A percentile compares a stretch with the other conserved stretches of the same genome.
phyloP scores from a whole-genome alignment of 352 stramenopile genomes.

The Phytophthora constricta region DNA sequence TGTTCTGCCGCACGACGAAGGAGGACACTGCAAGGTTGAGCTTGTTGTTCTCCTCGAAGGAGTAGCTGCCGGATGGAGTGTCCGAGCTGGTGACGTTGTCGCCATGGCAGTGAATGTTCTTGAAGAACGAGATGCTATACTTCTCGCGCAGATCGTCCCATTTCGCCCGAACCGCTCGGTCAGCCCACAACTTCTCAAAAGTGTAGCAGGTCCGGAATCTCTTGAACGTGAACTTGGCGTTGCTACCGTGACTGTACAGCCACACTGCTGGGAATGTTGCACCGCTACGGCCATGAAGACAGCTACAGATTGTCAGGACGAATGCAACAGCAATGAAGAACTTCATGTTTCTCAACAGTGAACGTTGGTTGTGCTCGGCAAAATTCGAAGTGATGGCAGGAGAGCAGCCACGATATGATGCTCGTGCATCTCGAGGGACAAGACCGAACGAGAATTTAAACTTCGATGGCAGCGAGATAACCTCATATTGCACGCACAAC shows the following conservation, averaged over 20 bases:
- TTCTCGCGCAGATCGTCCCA: conserved; percentile 24
- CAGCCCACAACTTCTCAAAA: conserved; percentile 25
- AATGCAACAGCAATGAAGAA: background rate
- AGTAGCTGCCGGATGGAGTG: conserved; percentile 14
- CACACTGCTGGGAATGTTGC: no score
- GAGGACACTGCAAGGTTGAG: conserved; percentile 24
- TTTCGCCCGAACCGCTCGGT: conserved; percentile 18
- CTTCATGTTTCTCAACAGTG: conserved; percentile 1
- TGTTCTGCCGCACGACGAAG: conserved; percentile 24
- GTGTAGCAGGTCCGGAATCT: conserved; percentile 26
- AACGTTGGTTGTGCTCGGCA: conserved; percentile 1
- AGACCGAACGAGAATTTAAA: no score
- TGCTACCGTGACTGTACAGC: conserved; percentile 25
- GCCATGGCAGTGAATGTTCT: conserved; percentile 7
- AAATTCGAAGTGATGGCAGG: conserved; percentile 21
- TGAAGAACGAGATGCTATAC: conserved; percentile 18
- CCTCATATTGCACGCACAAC: no score
- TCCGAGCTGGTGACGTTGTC: conserved; percentile 9
- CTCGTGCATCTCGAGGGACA: conserved; percentile 12
- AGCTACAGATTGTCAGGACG: conserved; percentile 2
- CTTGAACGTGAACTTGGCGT: conserved; percentile 27
- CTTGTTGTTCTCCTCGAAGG: conserved; percentile 23
- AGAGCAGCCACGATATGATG: no score
- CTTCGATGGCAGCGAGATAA: no score
- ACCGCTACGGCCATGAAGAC: background rate